Conservation (phyloP, 192 early-diverging fungal genomes). For the Entophlyctis helioformis region DNA sequence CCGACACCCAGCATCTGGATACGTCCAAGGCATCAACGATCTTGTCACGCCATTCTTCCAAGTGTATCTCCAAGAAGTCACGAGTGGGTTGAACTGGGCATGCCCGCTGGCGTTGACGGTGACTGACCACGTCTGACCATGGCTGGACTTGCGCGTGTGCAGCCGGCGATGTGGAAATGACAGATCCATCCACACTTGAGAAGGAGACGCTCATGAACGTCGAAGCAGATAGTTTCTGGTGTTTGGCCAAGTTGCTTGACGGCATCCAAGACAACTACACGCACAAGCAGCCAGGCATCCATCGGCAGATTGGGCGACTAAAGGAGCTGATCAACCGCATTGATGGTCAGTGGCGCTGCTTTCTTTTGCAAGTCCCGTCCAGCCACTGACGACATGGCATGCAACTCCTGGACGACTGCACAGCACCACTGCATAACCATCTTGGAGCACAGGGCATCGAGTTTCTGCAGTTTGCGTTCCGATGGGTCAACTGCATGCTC, state of each 20-base stretch:
- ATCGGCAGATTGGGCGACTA: slow-evolving; percentile 75
- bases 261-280: slow-evolving; percentile 99
- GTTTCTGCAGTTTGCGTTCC: slow-evolving; percentile 97
- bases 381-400: no score
- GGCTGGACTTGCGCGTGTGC: slow-evolving; percentile 1
- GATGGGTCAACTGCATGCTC: slow-evolving; percentile 99
- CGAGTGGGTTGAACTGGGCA: slow-evolving; percentile 35
- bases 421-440: slow-evolving; percentile 68
- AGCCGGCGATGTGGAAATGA: slow-evolving; percentile 33
- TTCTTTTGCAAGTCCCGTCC: no score
- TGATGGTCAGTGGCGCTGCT: slow-evolving; percentile 72
- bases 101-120: not conserved
- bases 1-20: slow-evolving; percentile 95
- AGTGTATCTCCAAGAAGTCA: slow-evolving; percentile 70
- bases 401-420: no score
- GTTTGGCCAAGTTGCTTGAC: slow-evolving; percentile 86
- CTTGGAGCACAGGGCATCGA: slow-evolving; percentile 82
- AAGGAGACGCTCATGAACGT: slow-evolving; percentile 51
- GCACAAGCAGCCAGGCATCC: slow-evolving; percentile 91
- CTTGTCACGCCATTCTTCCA: slow-evolving; percentile 91
- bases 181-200: slow-evolving; percentile 20
- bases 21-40: slow-evolving; percentile 99
- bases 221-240: slow-evolving; percentile 97
- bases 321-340: slow-evolving; percentile 88
- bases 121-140: slow-evolving; percentile 2